phyloP scores from a whole-genome alignment of 805 yeast species.

The Komagataella phaffii region DNA sequence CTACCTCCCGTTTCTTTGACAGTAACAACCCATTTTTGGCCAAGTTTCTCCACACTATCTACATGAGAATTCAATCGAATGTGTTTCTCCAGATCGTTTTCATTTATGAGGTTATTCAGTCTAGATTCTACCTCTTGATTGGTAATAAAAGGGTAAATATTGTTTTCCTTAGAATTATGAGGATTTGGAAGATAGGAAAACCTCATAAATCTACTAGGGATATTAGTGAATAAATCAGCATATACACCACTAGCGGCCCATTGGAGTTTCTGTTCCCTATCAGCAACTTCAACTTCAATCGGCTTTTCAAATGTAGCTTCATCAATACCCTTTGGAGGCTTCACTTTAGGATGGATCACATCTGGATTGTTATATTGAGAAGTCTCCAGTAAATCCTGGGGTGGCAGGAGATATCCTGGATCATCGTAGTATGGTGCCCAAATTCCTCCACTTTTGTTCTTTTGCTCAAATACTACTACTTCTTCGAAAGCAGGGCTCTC shows the following conservation, averaged over 20 bases:
- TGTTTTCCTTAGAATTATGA: background rate
- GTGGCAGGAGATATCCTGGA: constrained; percentile 11
- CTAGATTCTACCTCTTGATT: constrained; percentile 5
- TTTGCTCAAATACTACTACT: constrained; percentile 26
- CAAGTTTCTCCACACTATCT: constrained; percentile 3
- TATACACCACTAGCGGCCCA: constrained; percentile 27
- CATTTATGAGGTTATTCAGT: constrained; percentile 3
- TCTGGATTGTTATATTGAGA: constrained; percentile 5
- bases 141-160: background rate
- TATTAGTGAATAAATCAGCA: constrained; percentile 25
- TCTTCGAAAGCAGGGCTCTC: constrained; percentile 17
- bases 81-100: background rate
- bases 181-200: constrained; percentile 14
- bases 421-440: constrained; percentile 16
- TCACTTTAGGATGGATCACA: constrained; percentile 4
- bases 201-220: constrained; percentile 23
- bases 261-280: constrained; percentile 4
- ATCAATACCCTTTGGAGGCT: constrained; percentile 8
- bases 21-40: constrained; percentile 8
- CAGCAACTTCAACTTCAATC: constrained; percentile 4
- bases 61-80: background rate
- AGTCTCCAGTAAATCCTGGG: constrained; percentile 3
- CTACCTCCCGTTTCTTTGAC: constrained; percentile 5
- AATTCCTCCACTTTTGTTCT: constrained; percentile 23
- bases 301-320: constrained; percentile 21